A percentile compares a stretch with the other conserved stretches of the same genome.
Evolutionary conservation across 768 basidiomycete genomes (phyloP).

Genomic region (Calocera cornea): DNA sequence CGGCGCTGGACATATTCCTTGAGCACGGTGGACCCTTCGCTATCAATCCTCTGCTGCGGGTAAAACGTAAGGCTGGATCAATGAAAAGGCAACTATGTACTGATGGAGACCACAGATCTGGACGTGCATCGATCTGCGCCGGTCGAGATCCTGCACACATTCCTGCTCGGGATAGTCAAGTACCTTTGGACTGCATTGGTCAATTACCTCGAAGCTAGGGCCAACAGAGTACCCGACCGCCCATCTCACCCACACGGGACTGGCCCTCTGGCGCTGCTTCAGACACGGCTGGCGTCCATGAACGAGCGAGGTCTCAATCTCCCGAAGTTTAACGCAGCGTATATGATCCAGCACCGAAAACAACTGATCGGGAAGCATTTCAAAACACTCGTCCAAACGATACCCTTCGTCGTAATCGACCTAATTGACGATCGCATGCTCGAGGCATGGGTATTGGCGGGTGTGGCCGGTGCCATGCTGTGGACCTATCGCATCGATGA

Average conservation of each 20-base stretch:
- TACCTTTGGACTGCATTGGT: conserved; percentile 35
- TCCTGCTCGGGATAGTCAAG: conserved; percentile 35
- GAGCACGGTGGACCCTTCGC: not conserved
- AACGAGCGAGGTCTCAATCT: conserved; percentile 21
- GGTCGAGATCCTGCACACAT: conserved; percentile 33
- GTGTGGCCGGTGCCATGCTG: not conserved
- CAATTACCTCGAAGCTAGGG: conserved; percentile 10
- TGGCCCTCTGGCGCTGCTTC: conserved; percentile 19
- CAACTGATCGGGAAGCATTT: conserved; percentile 33
- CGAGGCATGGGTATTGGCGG: not conserved
- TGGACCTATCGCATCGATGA: not conserved
- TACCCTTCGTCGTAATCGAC: conserved; percentile 27
- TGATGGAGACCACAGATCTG: conserved; percentile 21
- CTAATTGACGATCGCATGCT: conserved; percentile 15
- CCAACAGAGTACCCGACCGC: not conserved
- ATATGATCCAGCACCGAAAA: conserved; percentile 34
- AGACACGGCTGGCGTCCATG: conserved; percentile 19
- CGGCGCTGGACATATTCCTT: not conserved
- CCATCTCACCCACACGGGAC: too few species aligned
- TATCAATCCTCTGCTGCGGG: not conserved
- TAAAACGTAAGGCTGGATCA: not conserved
- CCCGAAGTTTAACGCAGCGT: conserved; percentile 26
- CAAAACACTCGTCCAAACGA: conserved; percentile 29
- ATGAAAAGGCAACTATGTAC: not conserved
- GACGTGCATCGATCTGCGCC: conserved; percentile 34